Conservation (phyloP, 768 basidiomycete species). For the Symmetrospora coprosmae region DNA sequence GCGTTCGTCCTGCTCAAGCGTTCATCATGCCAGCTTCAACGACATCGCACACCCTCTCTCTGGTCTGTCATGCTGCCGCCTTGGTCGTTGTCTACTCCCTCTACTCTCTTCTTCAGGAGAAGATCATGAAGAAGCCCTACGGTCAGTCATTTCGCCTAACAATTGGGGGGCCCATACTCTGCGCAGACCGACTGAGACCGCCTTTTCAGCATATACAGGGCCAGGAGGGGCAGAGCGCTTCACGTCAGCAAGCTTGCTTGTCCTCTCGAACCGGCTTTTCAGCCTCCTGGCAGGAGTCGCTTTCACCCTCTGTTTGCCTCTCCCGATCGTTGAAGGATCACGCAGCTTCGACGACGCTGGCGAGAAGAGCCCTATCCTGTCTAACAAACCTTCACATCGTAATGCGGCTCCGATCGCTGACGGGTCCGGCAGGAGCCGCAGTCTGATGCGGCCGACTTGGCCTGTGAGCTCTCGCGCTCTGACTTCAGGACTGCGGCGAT, state of each 20-base stretch:
- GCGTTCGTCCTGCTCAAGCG: too few species aligned
- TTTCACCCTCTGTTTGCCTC: slow-evolving; percentile 23
- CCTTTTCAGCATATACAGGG: not conserved
- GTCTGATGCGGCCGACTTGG: too few species aligned
- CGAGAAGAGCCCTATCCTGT: too few species aligned
- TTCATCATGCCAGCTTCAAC: too few species aligned
- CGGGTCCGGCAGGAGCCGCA: too few species aligned
- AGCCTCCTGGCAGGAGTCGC: slow-evolving; percentile 21
- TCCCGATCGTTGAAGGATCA: too few species aligned
- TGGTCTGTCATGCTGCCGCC: slow-evolving; percentile 22
- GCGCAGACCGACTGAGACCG: not conserved
- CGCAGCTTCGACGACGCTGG: too few species aligned
- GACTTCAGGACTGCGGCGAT: not conserved
- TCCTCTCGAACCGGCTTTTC: slow-evolving; percentile 30
- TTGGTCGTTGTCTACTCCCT: slow-evolving; percentile 27
- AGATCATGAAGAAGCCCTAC: slow-evolving; percentile 32
- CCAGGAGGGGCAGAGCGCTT: slow-evolving; percentile 25
- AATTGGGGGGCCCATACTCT: not conserved
- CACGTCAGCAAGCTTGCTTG: slow-evolving; percentile 29
- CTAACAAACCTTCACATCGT: too few species aligned
- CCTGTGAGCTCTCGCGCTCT: not conserved
- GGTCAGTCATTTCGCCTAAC: slow-evolving; percentile 8
- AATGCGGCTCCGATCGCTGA: too few species aligned
- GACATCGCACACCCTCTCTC: not conserved
- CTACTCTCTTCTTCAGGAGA: slow-evolving; percentile 29